Evolutionary conservation across 1,284 basidiomycete genomes (phyloP).

Genomic region (Malassezia japonica): DNA sequence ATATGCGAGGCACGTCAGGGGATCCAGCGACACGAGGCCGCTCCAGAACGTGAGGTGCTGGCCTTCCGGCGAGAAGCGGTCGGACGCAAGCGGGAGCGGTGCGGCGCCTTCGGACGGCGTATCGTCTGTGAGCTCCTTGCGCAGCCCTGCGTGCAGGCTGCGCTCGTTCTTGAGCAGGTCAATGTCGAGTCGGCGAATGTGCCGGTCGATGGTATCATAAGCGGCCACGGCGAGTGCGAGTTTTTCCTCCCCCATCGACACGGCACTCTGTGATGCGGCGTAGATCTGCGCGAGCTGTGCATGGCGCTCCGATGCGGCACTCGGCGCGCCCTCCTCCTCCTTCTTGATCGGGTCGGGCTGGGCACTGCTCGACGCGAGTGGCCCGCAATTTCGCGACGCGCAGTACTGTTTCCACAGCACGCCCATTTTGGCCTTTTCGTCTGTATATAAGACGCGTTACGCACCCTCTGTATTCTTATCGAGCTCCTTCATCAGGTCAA

Average conservation of each 20-base stretch:
- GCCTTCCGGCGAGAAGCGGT: conserved; percentile 10
- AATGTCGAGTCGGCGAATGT: conserved; percentile 53
- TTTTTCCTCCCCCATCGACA: conserved; percentile 50
- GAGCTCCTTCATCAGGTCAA: conserved; percentile 67
- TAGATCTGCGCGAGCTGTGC: background rate
- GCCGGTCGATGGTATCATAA: conserved; percentile 53
- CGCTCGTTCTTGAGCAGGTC: conserved; percentile 43
- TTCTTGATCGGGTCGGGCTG: background rate
- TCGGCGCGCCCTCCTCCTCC: background rate
- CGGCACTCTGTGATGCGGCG: background rate
- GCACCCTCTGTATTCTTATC: conserved; percentile 51
- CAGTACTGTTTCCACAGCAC: conserved; percentile 10
- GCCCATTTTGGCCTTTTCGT: background rate
- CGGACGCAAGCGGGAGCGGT: background rate
- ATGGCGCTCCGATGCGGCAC: background rate
- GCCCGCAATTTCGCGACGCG: background rate
- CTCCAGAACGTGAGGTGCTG: conserved; percentile 16
- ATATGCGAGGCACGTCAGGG: conserved; percentile 14
- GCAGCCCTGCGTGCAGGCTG: conserved; percentile 32
- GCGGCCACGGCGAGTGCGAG: conserved; percentile 52
- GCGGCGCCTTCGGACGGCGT: background rate
- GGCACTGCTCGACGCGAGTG: background rate
- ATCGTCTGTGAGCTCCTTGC: background rate
- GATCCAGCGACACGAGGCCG: conserved; percentile 12
- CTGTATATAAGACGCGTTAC: background rate